Evolutionary conservation across 2,329 filamentous ascomycete genomes (phyloP).

Genomic region (Moelleriella libera): DNA sequence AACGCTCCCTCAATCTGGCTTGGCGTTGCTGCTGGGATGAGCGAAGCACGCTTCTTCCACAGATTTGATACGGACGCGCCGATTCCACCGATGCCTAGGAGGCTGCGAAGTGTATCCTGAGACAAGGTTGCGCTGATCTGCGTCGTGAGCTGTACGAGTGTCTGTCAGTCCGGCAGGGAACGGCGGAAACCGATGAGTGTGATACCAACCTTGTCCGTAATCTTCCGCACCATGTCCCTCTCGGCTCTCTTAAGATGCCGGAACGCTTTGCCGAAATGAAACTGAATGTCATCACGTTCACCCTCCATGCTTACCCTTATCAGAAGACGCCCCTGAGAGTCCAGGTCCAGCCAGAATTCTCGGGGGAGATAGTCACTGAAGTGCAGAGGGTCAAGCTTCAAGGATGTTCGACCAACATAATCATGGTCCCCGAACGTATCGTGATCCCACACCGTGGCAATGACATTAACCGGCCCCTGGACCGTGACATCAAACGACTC

Average conservation of each 20-base stretch:
- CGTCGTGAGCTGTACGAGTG: slow-evolving; percentile 53
- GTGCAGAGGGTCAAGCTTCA: slow-evolving; percentile 95
- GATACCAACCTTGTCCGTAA: slow-evolving; percentile 76
- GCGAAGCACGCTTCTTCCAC: slow-evolving; percentile 46
- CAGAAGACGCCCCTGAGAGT: slow-evolving; percentile 82
- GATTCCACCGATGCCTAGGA: slow-evolving; percentile 58
- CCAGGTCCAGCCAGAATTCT: slow-evolving; percentile 95
- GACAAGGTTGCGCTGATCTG: slow-evolving; percentile 89
- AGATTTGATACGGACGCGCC: slow-evolving; percentile 60
- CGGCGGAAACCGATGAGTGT: not conserved
- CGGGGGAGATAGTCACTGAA: slow-evolving; percentile 92
- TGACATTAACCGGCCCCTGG: slow-evolving; percentile 79
- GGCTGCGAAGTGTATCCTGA: slow-evolving; percentile 57
- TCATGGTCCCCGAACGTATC: slow-evolving; percentile 96
- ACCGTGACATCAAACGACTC: slow-evolving; percentile 95
- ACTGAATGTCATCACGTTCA: slow-evolving; percentile 94
- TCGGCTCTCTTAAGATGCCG: slow-evolving; percentile 89
- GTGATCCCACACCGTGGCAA: slow-evolving; percentile 97
- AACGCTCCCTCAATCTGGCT: slow-evolving; percentile 70
- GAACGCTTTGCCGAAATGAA: slow-evolving; percentile 96
- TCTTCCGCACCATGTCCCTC: slow-evolving; percentile 93
- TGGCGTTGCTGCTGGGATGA: slow-evolving; percentile 45
- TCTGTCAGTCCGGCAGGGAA: not conserved
- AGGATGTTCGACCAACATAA: slow-evolving; percentile 88
- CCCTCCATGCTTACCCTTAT: slow-evolving; percentile 97